A percentile compares a stretch with the other conserved stretches of the same genome.
phyloP scores from a whole-genome alignment of 352 stramenopile genomes.

The Pythium grandisporangium region DNA sequence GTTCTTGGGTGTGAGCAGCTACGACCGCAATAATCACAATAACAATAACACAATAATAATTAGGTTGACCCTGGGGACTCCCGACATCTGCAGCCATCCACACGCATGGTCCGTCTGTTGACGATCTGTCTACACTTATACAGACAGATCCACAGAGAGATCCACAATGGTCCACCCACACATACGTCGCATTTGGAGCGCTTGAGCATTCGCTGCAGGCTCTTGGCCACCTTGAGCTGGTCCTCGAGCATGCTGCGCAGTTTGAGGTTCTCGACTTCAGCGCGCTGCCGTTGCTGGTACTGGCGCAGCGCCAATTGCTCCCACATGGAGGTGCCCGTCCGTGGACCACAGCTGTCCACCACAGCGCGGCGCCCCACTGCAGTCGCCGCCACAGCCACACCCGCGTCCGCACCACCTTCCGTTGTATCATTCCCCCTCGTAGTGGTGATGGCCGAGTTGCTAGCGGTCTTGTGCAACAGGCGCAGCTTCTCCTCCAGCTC shows the following conservation, averaged over 20 bases:
- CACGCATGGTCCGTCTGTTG: too few species aligned
- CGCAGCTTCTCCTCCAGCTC: background rate
- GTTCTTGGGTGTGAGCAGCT: constrained; percentile 5
- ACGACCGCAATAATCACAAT: background rate
- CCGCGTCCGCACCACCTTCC: too few species aligned
- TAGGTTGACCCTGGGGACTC: too few species aligned
- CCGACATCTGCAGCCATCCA: too few species aligned
- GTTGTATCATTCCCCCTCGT: too few species aligned
- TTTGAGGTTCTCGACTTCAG: constrained; percentile 45
- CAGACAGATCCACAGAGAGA: too few species aligned
- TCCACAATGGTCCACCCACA: too few species aligned
- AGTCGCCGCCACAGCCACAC: too few species aligned
- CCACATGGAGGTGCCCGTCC: constrained; percentile 23
- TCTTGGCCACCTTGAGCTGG: constrained; percentile 44
- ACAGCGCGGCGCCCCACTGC: too few species aligned
- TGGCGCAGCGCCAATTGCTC: constrained; percentile 11
- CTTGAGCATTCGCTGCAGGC: constrained; percentile 13
- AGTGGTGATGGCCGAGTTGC: too few species aligned
- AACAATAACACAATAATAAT: background rate
- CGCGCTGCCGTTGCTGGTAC: constrained; percentile 16
- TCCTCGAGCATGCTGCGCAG: constrained; percentile 42
- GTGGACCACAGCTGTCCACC: too few species aligned
- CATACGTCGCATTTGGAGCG: constrained; percentile 10
- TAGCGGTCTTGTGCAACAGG: background rate
- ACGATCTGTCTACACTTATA: too few species aligned